A percentile compares a stretch with the other conserved stretches of the same genome.
These are phyloP conservation scores for Mucor piriformis DNA, from an alignment of 371 early-diverging fungal genomes.

Conservation along the genomic window DNA sequence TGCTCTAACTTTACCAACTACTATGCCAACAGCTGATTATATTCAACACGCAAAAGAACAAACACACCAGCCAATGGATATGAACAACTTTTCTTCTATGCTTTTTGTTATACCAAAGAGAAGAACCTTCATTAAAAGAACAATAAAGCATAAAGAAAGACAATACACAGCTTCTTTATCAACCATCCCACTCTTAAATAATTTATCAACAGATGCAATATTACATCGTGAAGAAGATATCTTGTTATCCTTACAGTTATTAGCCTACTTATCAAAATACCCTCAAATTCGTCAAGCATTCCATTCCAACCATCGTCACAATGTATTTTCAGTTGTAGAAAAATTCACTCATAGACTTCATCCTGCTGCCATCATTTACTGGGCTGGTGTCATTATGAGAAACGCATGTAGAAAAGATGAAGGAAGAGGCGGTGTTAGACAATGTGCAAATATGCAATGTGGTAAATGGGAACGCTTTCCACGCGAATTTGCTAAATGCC, in stretches of 20 bases:
- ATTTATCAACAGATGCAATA: constrained; percentile 52
- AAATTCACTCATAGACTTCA: constrained; percentile 71
- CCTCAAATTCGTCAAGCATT: constrained; percentile 67
- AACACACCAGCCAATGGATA: background rate
- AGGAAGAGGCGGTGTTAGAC: constrained; percentile 67
- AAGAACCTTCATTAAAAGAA: constrained; percentile 28
- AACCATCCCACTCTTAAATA: constrained; percentile 29
- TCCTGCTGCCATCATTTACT: constrained; percentile 70
- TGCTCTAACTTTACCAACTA: constrained; percentile 21
- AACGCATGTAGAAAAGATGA: constrained; percentile 82
- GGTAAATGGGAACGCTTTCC: constrained; percentile 76
- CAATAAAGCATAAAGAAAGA: constrained; percentile 27
- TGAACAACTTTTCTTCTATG: background rate
- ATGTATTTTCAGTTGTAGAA: constrained; percentile 79
- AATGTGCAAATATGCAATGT: constrained; percentile 78
- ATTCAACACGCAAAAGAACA: background rate
- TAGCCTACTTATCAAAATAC: constrained; percentile 86
- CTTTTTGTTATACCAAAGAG: constrained; percentile 29
- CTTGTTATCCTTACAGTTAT: constrained; percentile 78
- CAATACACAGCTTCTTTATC: constrained; percentile 27
- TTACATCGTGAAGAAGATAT: constrained; percentile 82
- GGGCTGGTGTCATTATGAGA: constrained; percentile 84
- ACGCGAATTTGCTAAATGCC: constrained; percentile 84
- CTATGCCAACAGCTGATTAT: constrained; percentile 9
- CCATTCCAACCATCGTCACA: constrained; percentile 56